Evolutionary conservation across 2,329 filamentous ascomycete species (phyloP), one percentile per base, ranked within the genome.

Genomic region (Ophiostoma sp.): DNA sequence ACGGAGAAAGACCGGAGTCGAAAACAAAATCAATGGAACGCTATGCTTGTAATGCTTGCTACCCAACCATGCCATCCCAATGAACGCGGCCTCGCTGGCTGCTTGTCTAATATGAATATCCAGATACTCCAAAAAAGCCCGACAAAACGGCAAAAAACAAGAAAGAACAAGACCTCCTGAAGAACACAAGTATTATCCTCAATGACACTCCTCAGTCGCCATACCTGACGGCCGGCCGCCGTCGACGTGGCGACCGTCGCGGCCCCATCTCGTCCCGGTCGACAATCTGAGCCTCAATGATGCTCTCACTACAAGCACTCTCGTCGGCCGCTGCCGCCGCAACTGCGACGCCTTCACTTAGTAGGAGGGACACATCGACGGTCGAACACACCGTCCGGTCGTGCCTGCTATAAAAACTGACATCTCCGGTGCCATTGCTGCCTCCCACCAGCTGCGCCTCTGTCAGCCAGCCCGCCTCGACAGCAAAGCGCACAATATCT

Each of bases 381-480:
- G 45, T 74, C 68, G 9, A 15, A 22, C n/a, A 25, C 8, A n/a
- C 36, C 3, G 70, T 69, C 68, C 22, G 39, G 22, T 22, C 55
- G 8, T 61, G 36, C 17, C 17, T 63, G 55, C 64, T 59, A 17
- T 25, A 52, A 31, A 66, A 70, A 28, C 57, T 63, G 31, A 59
- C 73, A 11, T 64, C 72, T 15, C 50, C 61, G 55, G 25, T 57
- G 22, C 39, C 45, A n/a, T 61, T 57, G 33, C 45, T 57, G 1
- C 63, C 70, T 0, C 82, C 85, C 31, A 83, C 79, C 55, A 90
- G 78, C 79, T 90, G 87, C 22, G 83, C 83, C 76, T 87, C 84
- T 0, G 82, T 83, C 61, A 90, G 80, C 88, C 88, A 90, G 6
- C 87, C 87, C 0, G 86, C 83, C 79, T 90, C 88, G 12, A 88